A percentile compares a stretch with the other conserved stretches of the same genome.
Conservation (phyloP, 108 stramenopile species). For the Skeletonema costatum region DNA sequence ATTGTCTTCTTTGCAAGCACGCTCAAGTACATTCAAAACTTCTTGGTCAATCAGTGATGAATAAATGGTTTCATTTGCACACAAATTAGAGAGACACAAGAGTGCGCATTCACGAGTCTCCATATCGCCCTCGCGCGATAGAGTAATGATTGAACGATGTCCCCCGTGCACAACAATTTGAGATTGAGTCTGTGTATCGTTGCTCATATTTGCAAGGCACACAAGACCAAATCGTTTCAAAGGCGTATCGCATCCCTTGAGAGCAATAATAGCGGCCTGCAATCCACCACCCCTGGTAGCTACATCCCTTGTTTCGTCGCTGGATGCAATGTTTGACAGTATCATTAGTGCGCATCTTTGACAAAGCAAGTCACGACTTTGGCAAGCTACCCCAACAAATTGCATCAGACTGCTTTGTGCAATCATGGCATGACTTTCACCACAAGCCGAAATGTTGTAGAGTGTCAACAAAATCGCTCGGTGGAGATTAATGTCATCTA, state of each 20-base stretch:
- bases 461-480: constrained; percentile 56
- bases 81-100: constrained; percentile 79
- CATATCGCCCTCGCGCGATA: constrained; percentile 52
- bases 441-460: constrained; percentile 60
- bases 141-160: constrained; percentile 42
- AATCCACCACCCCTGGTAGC: constrained; percentile 77
- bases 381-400: constrained; percentile 52
- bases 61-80: constrained; percentile 73
- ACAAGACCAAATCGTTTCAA: constrained; percentile 71
- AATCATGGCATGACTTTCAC: constrained; percentile 45
- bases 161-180: constrained; percentile 71
- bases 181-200: constrained; percentile 72
- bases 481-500: constrained; percentile 47
- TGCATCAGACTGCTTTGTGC: constrained; percentile 41
- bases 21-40: constrained; percentile 43
- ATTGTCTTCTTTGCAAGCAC: constrained; percentile 23
- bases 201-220: constrained; percentile 81
- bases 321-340: constrained; percentile 75
- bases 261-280: constrained; percentile 13
- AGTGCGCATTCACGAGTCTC: constrained; percentile 64
- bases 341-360: constrained; percentile 88
- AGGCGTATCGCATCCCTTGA: constrained; percentile 51
- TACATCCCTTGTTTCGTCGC: constrained; percentile 57
- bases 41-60: constrained; percentile 45
- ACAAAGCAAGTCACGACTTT: constrained; percentile 61